Conservation (phyloP, 495 filamentous ascomycete species). For the Xylaria intraflava region DNA sequence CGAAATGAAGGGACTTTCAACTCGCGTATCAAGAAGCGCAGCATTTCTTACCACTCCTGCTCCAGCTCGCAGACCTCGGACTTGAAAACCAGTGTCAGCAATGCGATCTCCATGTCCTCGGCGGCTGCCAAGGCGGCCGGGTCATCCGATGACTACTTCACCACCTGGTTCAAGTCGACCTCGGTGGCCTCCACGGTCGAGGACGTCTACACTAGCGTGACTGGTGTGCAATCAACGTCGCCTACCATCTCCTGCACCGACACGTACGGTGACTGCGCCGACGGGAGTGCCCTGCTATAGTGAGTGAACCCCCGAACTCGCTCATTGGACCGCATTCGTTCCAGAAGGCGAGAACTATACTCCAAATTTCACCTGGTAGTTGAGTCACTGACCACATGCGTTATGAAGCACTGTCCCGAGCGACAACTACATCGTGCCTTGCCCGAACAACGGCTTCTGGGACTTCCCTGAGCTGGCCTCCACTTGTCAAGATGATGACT, state of each 20-base stretch:
- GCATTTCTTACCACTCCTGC: conserved; percentile 18
- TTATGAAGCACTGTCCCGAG: conserved; percentile 16
- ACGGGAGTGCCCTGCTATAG: conserved; percentile 20
- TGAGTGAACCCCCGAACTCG: not conserved
- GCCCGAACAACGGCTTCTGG: conserved; percentile 24
- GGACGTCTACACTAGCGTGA: conserved; percentile 20
- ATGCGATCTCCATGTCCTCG: conserved; percentile 20
- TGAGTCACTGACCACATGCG: not conserved
- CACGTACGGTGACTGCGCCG: conserved; percentile 17
- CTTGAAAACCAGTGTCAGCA: conserved; percentile 17
- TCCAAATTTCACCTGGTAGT: not conserved
- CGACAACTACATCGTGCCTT: conserved; percentile 22
- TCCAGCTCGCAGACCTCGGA: conserved; percentile 15
- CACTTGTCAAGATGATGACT: conserved; percentile 23
- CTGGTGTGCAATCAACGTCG: conserved; percentile 22
- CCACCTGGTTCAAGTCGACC: conserved; percentile 23
- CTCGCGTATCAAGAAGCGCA: conserved; percentile 23
- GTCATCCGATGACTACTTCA: conserved; percentile 16
- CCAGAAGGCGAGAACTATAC: not conserved
- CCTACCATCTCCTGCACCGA: conserved; percentile 25
- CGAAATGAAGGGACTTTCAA: conserved; percentile 3
- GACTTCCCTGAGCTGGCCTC: conserved; percentile 21
- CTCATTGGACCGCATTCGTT: not conserved
- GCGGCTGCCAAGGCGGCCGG: conserved; percentile 18
- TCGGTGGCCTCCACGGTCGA: conserved; percentile 13